phyloP scores from a whole-genome alignment of 2,329 filamentous ascomycete species.

The Lasiodiplodia citricola region DNA sequence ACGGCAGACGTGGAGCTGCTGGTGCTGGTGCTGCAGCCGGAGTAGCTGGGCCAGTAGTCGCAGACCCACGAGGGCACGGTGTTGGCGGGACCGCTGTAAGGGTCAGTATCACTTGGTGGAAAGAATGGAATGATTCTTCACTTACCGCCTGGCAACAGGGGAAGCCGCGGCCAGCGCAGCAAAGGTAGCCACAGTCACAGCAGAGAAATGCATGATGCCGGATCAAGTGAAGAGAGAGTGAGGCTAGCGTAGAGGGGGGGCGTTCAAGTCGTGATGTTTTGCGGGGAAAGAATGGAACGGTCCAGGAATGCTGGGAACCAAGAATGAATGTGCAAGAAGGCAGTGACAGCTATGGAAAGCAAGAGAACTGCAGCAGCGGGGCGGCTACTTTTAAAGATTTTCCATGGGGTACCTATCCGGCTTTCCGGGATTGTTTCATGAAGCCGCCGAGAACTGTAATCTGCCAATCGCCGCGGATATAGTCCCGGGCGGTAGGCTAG shows the following conservation, averaged over 20 bases:
- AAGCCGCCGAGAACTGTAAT: not conserved
- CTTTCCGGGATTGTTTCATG: not conserved
- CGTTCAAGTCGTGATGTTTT: not conserved
- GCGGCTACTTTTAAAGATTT: not conserved
- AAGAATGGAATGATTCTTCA: not conserved
- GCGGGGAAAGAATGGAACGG: not conserved
- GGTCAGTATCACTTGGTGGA: not conserved
- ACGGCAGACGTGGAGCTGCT: not conserved
- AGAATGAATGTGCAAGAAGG: not conserved
- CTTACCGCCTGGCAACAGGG: not conserved
- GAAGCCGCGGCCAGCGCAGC: slow-evolving; percentile 7
- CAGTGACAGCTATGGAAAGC: not conserved
- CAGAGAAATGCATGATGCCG: slow-evolving; percentile 7
- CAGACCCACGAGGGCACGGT: not conserved
- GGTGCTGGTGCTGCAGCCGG: not conserved
- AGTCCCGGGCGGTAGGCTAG: not conserved
- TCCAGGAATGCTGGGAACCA: not conserved
- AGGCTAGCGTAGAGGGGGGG: too few relatives aligned
- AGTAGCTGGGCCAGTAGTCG: not conserved
- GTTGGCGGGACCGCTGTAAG: not conserved
- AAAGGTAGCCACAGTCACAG: not conserved
- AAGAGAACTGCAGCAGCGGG: not conserved
- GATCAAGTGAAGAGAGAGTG: not conserved
- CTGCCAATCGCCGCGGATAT: not conserved
- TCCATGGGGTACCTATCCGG: not conserved